Conservation (phyloP, 1,139 yeast genomes). For the Debaryomycetaceae sp. region DNA sequence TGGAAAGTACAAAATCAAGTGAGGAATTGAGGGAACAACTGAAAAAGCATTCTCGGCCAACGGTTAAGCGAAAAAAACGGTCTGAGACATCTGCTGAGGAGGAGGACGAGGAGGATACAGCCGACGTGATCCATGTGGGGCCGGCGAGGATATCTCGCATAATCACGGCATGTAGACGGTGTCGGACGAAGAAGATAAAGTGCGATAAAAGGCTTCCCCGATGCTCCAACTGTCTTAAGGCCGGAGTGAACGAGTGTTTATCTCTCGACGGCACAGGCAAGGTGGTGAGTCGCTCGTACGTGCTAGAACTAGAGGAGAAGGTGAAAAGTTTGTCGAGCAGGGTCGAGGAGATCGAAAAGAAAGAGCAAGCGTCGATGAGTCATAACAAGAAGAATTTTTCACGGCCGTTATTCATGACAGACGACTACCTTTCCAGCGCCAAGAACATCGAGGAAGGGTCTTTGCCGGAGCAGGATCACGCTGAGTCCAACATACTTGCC, state of each 20-base stretch:
- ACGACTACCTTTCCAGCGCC: constrained; percentile 1
- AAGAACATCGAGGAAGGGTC: constrained; percentile 1
- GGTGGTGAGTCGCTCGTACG: constrained; percentile 1
- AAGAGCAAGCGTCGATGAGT: not conserved
- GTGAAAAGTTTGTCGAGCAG: constrained; percentile 10
- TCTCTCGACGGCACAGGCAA: constrained; percentile 11
- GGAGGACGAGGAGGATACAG: not conserved
- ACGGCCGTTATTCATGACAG: constrained; percentile 5
- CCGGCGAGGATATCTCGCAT: constrained; percentile 5
- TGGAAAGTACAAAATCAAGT: not conserved
- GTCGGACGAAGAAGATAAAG: constrained; percentile 9
- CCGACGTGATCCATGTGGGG: not conserved
- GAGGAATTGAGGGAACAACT: not conserved
- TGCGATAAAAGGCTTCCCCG: constrained; percentile 11
- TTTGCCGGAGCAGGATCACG: constrained; percentile 6
- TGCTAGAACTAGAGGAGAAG: constrained; percentile 9
- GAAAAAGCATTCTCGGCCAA: not conserved
- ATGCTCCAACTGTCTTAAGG: constrained; percentile 10
- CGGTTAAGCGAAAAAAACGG: not conserved
- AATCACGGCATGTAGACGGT: constrained; percentile 12
- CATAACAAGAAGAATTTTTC: constrained; percentile 2
- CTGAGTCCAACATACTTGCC: constrained; percentile 6
- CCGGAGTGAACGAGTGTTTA: constrained; percentile 5
- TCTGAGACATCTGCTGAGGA: not conserved
- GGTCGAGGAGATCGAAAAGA: constrained; percentile 9